Base-by-base conservation (phyloP, 73 alveolate genomes). In the Blepharisma japonicum region DNA sequence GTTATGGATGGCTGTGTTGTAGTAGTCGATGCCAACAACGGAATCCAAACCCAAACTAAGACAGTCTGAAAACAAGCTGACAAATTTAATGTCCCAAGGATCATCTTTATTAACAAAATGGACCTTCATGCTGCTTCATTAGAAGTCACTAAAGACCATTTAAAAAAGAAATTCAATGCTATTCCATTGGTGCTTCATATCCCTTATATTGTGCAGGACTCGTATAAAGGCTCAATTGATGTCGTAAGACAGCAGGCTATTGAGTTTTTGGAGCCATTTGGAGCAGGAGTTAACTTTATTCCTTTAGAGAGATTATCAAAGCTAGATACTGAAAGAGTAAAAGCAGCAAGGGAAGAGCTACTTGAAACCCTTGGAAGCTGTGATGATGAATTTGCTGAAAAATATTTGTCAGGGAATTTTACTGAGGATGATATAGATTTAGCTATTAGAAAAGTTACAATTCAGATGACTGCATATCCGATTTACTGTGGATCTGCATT, bases 21-120 rank as follows among this genome's bases (percentile, higher is more conserved):
- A 20, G 93, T 94, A 53, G 96, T 94, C 20, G 94, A 92, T 68
- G 94, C 97, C 32, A 92, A 94, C 68, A 96, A 91, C 77, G 97
- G 97, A 72, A 6, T 54, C 45, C 66, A 39, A 71, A 48, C 96
- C 14, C 78, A 90, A 78, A 77, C 92, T 39, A 90, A 90, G 78
- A 85, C 94, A 21, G 96, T 90, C 27, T 94, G 99, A 98, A 78
- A 87, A 74, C 90, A 94, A 79, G 97, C 98, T n/a, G 92, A 88
- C 70, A 89, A 83, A 86, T 90, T 81, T 71, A 81, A 80, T n/a
- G 83, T 92, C 49, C 99, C 99, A 9, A 81, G 96, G 55, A 77
- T 94, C 45, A 96, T 93, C 55, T 94, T 94, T 61, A 86, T 94
- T 21, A 94, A 94, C 68, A 94, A 94, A 80, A 84, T 94, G 86